Base-by-base conservation (phyloP, 177 flowering plant genomes). In the Tripterygium wilfordii region DNA sequence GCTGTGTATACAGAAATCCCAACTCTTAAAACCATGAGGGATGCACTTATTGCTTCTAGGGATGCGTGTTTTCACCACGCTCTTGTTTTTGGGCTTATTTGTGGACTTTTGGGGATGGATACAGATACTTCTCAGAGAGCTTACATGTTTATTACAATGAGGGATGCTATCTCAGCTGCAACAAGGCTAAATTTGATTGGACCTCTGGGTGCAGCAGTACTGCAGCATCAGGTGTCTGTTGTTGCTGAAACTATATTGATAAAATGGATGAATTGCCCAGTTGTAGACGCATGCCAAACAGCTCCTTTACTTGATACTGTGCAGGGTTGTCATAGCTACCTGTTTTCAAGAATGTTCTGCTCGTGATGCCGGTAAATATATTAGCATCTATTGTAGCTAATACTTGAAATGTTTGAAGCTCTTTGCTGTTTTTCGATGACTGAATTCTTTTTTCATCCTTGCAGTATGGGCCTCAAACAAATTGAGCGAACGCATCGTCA, bases 141-240 rank as follows among this genome's bases (percentile, higher is more conserved):
- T 22, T 92, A 77, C 71, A 55, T 92, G 80, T 92, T 92, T 44
- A 63, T 86, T 19, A 83, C 94, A 10, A 66, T 82, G 82, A 80
- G 98, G 66, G 98, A 92, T 65, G 57, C 76, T 19, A 61, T 92
- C 35, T 92, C 99, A 35, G 91, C 99, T 42, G 95, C 99, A 24
- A 92, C 99, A 1, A 77, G 99, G 71, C 67, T 92, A 53, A 89
- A 89, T 65, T 52, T 92, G 69, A 69, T 92, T 1, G 99, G 99
- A 17, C 99, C 99, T 0, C 19, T 82, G 38, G 97, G 88, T 17
- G 99, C 91, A 3, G 77, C 96, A n/a, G 65, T 72, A 5, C 25
- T 92, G 76, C 99, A 92, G 70, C 99, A 92, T 66, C 77, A 72
- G 58, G 61, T 89, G 49, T 75, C 95, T 35, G 30, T 28, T 42